Evolutionary conservation across 2,329 filamentous ascomycete species (phyloP).

Genomic region (Ascochyta clinopodiicola): DNA sequence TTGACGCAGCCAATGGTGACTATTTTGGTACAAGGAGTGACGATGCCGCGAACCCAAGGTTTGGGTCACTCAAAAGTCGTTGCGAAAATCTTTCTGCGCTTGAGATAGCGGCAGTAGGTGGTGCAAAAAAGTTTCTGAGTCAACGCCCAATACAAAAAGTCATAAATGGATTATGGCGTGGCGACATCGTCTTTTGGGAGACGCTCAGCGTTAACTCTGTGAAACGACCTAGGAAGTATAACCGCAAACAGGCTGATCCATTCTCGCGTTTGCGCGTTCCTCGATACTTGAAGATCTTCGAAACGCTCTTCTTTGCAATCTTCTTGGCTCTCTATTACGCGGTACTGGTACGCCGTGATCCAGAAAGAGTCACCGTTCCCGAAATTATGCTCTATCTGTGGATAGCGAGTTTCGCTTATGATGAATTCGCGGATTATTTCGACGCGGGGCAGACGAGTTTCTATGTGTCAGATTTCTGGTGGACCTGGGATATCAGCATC

Average conservation of each 20-base stretch:
- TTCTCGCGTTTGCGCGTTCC: conserved; percentile 78
- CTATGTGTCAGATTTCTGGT: conserved; percentile 48
- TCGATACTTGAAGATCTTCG: conserved; percentile 83
- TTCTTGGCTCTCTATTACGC: conserved; percentile 84
- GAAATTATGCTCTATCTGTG: conserved; percentile 83
- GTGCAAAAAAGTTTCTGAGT: conserved; percentile 83
- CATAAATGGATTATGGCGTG: conserved; percentile 80
- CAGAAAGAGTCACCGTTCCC: conserved; percentile 67
- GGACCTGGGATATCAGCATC: conserved; percentile 57
- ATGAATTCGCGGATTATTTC: conserved; percentile 75
- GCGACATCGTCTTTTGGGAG: conserved; percentile 88
- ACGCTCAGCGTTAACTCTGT: conserved; percentile 73
- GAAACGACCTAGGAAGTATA: conserved; percentile 81
- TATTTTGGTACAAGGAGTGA: conserved; percentile 36
- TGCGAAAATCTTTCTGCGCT: conserved; percentile 85
- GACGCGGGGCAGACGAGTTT: conserved; percentile 81
- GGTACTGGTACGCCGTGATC: conserved; percentile 78
- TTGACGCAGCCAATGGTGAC: conserved; percentile 24
- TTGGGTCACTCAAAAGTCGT: conserved; percentile 69
- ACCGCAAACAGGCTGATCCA: conserved; percentile 52
- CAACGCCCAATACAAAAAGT: conserved; percentile 83
- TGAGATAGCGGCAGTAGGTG: conserved; percentile 81
- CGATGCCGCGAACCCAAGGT: conserved; percentile 48
- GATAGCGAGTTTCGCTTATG: conserved; percentile 86
- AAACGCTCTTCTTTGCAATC: conserved; percentile 78